Percentiles rank a stretch among this genome's conserved stretches.
phyloP scores from a whole-genome alignment of 2,329 filamentous ascomycete genomes.

The Aspergillus aculeatinus region DNA sequence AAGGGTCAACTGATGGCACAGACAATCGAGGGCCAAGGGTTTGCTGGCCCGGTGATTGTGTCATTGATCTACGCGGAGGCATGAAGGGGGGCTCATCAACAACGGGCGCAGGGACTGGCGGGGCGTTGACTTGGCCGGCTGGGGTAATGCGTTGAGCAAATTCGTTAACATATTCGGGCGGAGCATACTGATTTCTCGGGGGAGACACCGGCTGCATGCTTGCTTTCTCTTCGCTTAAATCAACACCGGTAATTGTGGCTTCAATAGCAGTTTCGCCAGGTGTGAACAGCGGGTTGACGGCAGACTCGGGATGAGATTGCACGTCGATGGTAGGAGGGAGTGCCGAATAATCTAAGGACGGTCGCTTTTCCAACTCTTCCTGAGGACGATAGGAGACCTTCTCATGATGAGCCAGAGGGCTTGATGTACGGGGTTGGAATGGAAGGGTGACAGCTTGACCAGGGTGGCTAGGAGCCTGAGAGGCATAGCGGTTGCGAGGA shows the following conservation, averaged over 20 bases:
- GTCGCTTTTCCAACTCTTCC: conserved; percentile 19
- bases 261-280: conserved; percentile 9
- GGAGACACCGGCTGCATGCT: conserved; percentile 26
- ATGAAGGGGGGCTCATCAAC: conserved; percentile 30
- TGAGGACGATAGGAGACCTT: conserved; percentile 36
- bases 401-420: conserved; percentile 58
- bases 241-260: conserved; percentile 5
- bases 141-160: conserved; percentile 32
- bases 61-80: conserved; percentile 53
- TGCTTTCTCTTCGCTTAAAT: conserved; percentile 6
- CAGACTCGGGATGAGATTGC: conserved; percentile 19
- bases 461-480: conserved; percentile 35
- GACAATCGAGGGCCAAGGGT: conserved; percentile 50
- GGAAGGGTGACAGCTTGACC: conserved; percentile 41
- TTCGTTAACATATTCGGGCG: conserved; percentile 33
- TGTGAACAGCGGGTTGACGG: background rate
- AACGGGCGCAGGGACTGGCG: conserved; percentile 21
- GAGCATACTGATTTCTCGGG: conserved; percentile 34
- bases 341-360: conserved; percentile 27
- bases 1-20: conserved; percentile 45
- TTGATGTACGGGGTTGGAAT: conserved; percentile 65
- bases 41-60: conserved; percentile 59
- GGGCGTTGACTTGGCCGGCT: conserved; percentile 3
- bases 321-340: conserved; percentile 22
- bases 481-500: conserved; percentile 40